Conservation (phyloP, 257 asterid genomes). For the Penstemon davidsonii region DNA sequence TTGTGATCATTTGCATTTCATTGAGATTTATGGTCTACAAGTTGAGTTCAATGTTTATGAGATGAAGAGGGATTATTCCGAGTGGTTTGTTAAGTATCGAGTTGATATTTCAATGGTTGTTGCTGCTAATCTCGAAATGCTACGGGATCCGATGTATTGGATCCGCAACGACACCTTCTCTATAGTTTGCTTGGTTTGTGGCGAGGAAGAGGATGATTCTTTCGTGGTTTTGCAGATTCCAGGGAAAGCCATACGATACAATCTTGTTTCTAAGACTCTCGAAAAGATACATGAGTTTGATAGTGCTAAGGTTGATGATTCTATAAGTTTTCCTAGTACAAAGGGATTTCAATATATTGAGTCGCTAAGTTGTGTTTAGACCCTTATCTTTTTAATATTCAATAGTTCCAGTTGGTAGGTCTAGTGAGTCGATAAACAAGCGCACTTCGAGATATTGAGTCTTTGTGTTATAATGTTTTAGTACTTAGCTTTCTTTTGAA, state of each 20-base stretch:
- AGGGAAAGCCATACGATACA: conserved; percentile 11
- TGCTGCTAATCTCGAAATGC: conserved; percentile 6
- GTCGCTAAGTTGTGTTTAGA: not conserved
- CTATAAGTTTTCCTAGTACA: not conserved
- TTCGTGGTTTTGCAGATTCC: conserved; percentile 20
- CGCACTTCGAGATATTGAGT: too few species aligned
- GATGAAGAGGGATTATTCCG: conserved; percentile 30
- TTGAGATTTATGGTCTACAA: not conserved
- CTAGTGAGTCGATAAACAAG: too few species aligned
- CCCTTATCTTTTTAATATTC: too few species aligned
- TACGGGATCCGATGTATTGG: not conserved
- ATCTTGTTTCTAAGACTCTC: conserved; percentile 7
- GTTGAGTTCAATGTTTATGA: conserved; percentile 24
- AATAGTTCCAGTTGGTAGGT: too few species aligned
- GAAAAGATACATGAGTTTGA: conserved; percentile 2
- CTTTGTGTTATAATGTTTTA: too few species aligned
- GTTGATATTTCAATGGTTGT: conserved; percentile 20
- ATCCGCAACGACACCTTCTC: not conserved
- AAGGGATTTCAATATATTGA: not conserved
- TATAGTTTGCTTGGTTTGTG: not conserved
- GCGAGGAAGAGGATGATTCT: not conserved
- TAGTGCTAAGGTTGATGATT: not conserved
- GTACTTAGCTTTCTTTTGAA: too few species aligned
- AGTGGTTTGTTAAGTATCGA: conserved; percentile 31
- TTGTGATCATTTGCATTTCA: conserved; percentile 24